Evolutionary conservation across 331 rosid species (phyloP), one percentile per base, ranked within the genome.

Genomic region (Stylosanthes scabra): DNA sequence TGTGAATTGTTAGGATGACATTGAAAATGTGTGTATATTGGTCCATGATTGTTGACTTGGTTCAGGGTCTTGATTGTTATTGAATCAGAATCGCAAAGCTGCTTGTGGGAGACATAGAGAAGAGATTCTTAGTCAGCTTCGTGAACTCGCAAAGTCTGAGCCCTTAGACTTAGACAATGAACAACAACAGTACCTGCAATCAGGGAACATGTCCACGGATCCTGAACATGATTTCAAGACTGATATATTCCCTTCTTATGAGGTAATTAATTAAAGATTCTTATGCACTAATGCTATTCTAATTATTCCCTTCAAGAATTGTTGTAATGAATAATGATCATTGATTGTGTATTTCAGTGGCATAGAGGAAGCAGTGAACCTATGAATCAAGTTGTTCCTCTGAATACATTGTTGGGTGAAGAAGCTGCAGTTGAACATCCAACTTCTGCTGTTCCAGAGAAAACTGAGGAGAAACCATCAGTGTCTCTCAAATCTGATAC

Each of bases 1-100:
- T 49, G 8, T 68, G 49, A 40, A 29, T 37, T 55, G 37, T 63
- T 71, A 47, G 15, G 52, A 57, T 40, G 11, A 66, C 52, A 45
- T 56, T 62, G 78, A 64, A 81, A 63, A 45, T 45, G 13, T 69
- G 59, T 74, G 47, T 57, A 27, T 49, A 68, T 70, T 68, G 71
- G 75, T 63, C 49, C 75, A 72, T 42, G 72, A 76, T 54, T 70
- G 69, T 83, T 80, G 74, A 85, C 74, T 78, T 82, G 78, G 78
- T 75, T 82, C 45, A 25, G 81, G 65, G 44, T 86, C 31, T 34
- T 34, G 39, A 34, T 59, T 83, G 75, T 86, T 83, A 31, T 92
- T 86, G 86, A 75, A 80, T 75, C 86, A 93, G 98, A 84, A 90
- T 77, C 97, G 93, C 2, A 90, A 90, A 77, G 87, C 94, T 79